These are phyloP conservation scores for Boehmeria nivea DNA, from an alignment of 306 rosid genomes.

Conservation along the genomic window DNA sequence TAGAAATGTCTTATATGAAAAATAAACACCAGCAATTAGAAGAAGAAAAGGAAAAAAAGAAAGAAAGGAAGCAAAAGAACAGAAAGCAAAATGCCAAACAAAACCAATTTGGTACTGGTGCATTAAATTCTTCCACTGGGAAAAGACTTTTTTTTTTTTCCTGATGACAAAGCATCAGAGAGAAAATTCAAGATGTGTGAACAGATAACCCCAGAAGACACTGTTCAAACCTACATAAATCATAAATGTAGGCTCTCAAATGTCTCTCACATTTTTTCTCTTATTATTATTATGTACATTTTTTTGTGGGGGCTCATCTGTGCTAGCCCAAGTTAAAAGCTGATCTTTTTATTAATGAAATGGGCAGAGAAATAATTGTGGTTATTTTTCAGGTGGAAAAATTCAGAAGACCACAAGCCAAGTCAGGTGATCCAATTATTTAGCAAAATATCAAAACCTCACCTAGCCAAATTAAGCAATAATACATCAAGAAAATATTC, in stretches of 20 bases:
- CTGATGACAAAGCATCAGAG: slow-evolving; percentile 10
- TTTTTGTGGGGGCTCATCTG: slow-evolving; percentile 7
- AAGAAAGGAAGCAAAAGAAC: slow-evolving; percentile 12
- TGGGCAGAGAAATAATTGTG: slow-evolving; percentile 9
- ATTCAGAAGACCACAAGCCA: slow-evolving; percentile 6
- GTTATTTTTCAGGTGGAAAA: slow-evolving; percentile 16
- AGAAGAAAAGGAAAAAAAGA: slow-evolving; percentile 8
- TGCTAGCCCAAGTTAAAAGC: slow-evolving; percentile 23
- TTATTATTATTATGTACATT: not conserved
- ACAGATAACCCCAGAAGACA: not conserved
- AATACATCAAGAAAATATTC: too few relatives aligned
- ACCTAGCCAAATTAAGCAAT: too few relatives aligned
- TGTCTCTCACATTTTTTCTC: slow-evolving; percentile 2
- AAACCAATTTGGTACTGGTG: slow-evolving; percentile 12
- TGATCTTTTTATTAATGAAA: slow-evolving; percentile 11
- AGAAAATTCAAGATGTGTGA: slow-evolving; percentile 14
- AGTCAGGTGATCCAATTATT: too few relatives aligned
- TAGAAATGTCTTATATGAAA: too few relatives aligned
- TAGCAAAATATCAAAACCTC: too few relatives aligned
- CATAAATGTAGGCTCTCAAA: not conserved
- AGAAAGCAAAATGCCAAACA: slow-evolving; percentile 13
- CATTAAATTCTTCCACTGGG: slow-evolving; percentile 9
- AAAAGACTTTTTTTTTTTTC: slow-evolving; percentile 10
- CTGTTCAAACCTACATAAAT: not conserved
- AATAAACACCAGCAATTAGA: not conserved